These are phyloP conservation scores for Senecio squalidus DNA, from an alignment of 140 eudicot genomes.

Conservation along the genomic window DNA sequence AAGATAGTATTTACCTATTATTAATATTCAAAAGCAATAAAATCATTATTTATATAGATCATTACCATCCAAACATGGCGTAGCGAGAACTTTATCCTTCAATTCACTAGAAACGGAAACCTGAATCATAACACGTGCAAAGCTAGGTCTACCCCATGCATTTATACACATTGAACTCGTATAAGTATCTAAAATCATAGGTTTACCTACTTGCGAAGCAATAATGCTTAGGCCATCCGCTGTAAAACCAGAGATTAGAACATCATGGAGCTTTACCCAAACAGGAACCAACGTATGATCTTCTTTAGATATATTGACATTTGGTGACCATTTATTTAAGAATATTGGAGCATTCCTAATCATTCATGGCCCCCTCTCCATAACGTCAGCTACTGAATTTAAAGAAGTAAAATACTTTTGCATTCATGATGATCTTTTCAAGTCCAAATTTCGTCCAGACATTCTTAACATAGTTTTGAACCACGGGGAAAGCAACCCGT, in stretches of 20 bases:
- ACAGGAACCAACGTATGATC: neutral
- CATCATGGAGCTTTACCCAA: neutral
- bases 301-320: neutral
- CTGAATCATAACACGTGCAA: neutral
- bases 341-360: neutral
- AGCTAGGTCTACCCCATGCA: neutral
- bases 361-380: neutral
- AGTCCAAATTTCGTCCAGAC: too few relatives aligned
- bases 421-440: too few relatives aligned
- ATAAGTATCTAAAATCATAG: neutral
- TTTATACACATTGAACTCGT: neutral
- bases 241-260: neutral
- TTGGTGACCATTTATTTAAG: neutral
- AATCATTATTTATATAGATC: too few relatives aligned
- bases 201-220: neutral
- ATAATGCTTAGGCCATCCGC: neutral
- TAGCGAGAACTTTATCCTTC: too few relatives aligned
- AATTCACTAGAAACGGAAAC: too few relatives aligned
- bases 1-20: neutral
- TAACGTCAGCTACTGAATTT: too few relatives aligned
- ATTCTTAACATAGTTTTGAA: too few relatives aligned
- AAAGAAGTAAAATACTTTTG: too few relatives aligned
- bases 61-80: too few relatives aligned
- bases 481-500: too few relatives aligned
- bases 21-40: too few relatives aligned